A percentile compares a stretch with the other conserved stretches of the same genome.
Conservation (phyloP, 805 yeast species). For the Yamadazyma scolyti region DNA sequence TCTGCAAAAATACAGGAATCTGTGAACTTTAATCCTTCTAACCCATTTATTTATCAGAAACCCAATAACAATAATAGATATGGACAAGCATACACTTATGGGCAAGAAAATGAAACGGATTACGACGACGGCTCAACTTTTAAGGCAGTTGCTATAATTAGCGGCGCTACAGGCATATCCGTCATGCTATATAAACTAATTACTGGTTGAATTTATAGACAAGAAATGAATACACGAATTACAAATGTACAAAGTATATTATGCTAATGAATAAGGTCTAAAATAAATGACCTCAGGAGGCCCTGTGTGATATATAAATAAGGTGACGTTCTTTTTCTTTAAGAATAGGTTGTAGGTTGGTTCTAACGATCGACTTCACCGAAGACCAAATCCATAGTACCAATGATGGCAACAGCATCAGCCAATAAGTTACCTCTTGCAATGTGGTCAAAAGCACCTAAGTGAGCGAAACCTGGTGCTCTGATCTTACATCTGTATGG, state of each 20-base stretch:
- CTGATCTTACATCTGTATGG: slow-evolving; percentile 91
- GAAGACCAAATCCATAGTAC: slow-evolving; percentile 92
- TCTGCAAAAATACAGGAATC: slow-evolving; percentile 2
- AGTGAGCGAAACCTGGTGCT: slow-evolving; percentile 92
- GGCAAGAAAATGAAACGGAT: slow-evolving; percentile 8
- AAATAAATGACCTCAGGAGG: too few species aligned
- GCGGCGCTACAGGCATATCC: slow-evolving; percentile 30
- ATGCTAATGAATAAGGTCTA: slow-evolving; percentile 1
- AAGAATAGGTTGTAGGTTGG: too few species aligned
- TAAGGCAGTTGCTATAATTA: slow-evolving; percentile 21
- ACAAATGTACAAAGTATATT: slow-evolving; percentile 1
- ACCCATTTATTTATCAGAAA: slow-evolving; percentile 34
- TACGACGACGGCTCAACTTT: slow-evolving; percentile 17
- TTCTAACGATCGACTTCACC: slow-evolving; percentile 92
- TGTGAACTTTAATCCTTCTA: slow-evolving; percentile 6
- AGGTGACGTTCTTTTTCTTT: too few species aligned
- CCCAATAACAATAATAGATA: slow-evolving; percentile 15
- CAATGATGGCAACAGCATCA: slow-evolving; percentile 90
- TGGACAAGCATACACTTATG: slow-evolving; percentile 9
- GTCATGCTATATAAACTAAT: slow-evolving; percentile 23
- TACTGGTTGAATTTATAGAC: slow-evolving; percentile 3
- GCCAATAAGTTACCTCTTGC: slow-evolving; percentile 85
- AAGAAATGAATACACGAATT: not conserved
- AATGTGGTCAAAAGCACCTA: slow-evolving; percentile 84
- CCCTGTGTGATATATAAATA: too few species aligned